Evolutionary conservation across 2,329 filamentous ascomycete genomes (phyloP).

Genomic region (Colletotrichum ledebouriae): DNA sequence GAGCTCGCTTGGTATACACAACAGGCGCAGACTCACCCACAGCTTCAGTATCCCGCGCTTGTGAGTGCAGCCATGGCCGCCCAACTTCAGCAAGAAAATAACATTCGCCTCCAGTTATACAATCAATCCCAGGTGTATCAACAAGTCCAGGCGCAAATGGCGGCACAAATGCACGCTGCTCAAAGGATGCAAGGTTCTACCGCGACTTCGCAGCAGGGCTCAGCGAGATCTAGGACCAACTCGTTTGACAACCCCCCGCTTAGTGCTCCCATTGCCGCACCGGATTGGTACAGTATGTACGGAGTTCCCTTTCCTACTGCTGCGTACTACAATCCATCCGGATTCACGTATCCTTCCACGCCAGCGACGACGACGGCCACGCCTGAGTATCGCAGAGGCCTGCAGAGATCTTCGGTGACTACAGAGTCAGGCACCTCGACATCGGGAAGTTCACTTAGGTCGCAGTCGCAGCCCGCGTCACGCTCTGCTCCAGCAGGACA

Average conservation of each 20-base stretch:
- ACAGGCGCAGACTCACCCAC: conserved; percentile 54
- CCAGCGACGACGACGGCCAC: conserved; percentile 60
- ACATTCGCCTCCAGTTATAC: conserved; percentile 41
- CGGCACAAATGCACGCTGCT: conserved; percentile 41
- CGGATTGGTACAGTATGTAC: conserved; percentile 68
- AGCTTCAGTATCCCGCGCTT: conserved; percentile 54
- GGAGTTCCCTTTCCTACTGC: conserved; percentile 51
- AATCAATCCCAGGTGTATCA: conserved; percentile 43
- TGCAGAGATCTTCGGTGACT: conserved; percentile 66
- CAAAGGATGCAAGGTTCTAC: conserved; percentile 41
- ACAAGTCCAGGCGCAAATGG: conserved; percentile 43
- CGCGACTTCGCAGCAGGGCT: conserved; percentile 45
- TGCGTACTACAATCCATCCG: conserved; percentile 63
- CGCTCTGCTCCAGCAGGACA: conserved; percentile 50
- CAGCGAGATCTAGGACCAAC: conserved; percentile 70
- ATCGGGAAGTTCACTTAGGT: conserved; percentile 70
- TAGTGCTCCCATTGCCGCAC: conserved; percentile 66
- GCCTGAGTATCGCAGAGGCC: conserved; percentile 67
- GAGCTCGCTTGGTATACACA: conserved; percentile 64
- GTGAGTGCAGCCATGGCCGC: conserved; percentile 41
- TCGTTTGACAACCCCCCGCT: conserved; percentile 74
- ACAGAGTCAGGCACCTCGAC: conserved; percentile 62
- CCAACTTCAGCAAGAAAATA: conserved; percentile 45
- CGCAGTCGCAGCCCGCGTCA: conserved; percentile 76
- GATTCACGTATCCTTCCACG: conserved; percentile 69